A percentile compares a stretch with the other conserved stretches of the same genome.
These are phyloP conservation scores for Hyphopichia fennica DNA, from an alignment of 1,139 yeast species.

Conservation along the genomic window DNA sequence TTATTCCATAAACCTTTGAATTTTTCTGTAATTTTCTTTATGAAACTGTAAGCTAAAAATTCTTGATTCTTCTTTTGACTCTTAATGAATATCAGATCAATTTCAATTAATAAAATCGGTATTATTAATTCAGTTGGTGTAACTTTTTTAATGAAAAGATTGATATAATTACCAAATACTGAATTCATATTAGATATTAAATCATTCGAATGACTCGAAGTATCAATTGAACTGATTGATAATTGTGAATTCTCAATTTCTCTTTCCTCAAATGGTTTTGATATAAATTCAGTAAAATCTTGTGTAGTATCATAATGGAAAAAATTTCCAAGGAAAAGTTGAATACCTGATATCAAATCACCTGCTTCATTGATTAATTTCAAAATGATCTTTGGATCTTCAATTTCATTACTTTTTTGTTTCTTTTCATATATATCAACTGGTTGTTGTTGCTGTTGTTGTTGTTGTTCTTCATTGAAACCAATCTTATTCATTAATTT, in stretches of 20 bases:
- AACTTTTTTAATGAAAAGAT: conserved; percentile 35
- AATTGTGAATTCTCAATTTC: conserved; percentile 26
- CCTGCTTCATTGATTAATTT: conserved; percentile 36
- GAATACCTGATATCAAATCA: conserved; percentile 48
- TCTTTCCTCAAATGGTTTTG: conserved; percentile 37
- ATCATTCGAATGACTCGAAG: conserved; percentile 49
- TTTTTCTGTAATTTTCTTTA: conserved; percentile 54
- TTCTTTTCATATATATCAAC: background rate
- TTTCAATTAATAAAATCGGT: conserved; percentile 37
- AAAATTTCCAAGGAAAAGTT: conserved; percentile 60
- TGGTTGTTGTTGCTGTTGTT: background rate
- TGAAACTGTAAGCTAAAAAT: conserved; percentile 50
- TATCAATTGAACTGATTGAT: conserved; percentile 19
- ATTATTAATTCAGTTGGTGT: conserved; percentile 38
- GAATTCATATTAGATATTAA: conserved; percentile 51
- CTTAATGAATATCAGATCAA: conserved; percentile 41
- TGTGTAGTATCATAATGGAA: conserved; percentile 62
- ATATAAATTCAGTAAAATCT: conserved; percentile 13
- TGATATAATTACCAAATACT: conserved; percentile 53
- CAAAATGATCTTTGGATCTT: conserved; percentile 45
- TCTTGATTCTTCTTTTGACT: conserved; percentile 64
- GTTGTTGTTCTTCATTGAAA: background rate
- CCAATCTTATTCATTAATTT: conserved; percentile 17
- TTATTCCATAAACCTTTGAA: conserved; percentile 58
- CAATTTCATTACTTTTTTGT: conserved; percentile 26